These are phyloP conservation scores for Penicillium sp. DNA, from an alignment of 2,329 filamentous ascomycete species.

Conservation along the genomic window DNA sequence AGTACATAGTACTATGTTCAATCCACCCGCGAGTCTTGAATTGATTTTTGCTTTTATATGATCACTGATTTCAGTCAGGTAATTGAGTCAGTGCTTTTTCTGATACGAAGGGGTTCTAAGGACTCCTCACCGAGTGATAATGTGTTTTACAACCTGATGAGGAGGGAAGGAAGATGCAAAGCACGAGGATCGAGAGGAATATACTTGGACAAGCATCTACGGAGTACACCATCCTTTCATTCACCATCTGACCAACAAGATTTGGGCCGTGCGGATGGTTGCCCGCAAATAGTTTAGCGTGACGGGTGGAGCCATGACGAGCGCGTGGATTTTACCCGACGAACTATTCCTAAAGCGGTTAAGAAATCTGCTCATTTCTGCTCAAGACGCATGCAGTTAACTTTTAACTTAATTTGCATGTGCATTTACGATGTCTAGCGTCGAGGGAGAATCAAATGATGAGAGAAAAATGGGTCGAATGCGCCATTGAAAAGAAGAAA, in stretches of 20 bases:
- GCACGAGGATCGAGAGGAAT: too few relatives aligned
- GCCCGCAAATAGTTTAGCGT: constrained; percentile 3
- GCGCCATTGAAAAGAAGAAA: background rate
- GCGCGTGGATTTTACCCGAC: constrained; percentile 10
- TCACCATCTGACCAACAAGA: background rate
- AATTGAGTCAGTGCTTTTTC: too few relatives aligned
- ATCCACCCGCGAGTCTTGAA: too few relatives aligned
- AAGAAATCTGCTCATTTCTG: constrained; percentile 42
- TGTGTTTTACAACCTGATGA: too few relatives aligned
- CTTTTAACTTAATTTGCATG: background rate
- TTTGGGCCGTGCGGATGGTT: constrained; percentile 1
- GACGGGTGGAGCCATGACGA: background rate
- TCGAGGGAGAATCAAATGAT: background rate
- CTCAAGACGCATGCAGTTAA: constrained; percentile 22
- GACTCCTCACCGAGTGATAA: too few relatives aligned
- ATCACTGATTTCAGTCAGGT: too few relatives aligned
- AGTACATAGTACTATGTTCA: too few relatives aligned
- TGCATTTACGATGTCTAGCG: background rate
- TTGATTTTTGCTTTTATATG: too few relatives aligned
- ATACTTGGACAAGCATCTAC: too few relatives aligned
- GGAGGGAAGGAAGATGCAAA: too few relatives aligned
- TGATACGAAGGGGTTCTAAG: too few relatives aligned
- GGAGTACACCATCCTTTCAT: too few relatives aligned
- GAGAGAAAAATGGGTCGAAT: background rate
- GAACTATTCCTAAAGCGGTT: constrained; percentile 19